Conservation (phyloP, 495 filamentous ascomycete genomes). For the Terfezia boudieri region DNA sequence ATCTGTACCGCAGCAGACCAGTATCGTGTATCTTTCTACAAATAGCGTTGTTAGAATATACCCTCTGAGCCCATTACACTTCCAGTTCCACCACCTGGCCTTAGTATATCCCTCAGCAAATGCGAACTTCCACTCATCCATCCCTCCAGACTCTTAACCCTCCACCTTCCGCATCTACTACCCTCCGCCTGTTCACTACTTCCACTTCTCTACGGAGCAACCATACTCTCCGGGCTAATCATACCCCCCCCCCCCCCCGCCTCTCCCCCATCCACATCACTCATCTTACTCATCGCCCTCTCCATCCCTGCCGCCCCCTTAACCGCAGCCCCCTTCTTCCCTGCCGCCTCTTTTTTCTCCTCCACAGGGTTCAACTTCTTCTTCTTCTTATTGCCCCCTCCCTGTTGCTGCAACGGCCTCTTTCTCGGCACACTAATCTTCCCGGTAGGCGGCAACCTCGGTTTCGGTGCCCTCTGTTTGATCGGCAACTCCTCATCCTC, state of each 20-base stretch:
- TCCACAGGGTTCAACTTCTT: constrained; percentile 19
- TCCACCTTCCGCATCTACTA: too few relatives aligned
- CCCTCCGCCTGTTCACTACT: too few relatives aligned
- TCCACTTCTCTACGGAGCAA: neutral
- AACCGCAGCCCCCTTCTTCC: constrained; percentile 2
- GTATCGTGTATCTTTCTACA: too few relatives aligned
- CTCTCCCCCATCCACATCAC: constrained; percentile 30
- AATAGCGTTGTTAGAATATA: too few relatives aligned
- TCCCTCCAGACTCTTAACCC: too few relatives aligned
- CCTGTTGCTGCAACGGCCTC: constrained; percentile 54
- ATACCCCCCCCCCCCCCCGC: constrained; percentile 32
- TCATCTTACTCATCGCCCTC: constrained; percentile 14
- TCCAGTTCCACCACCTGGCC: too few relatives aligned
- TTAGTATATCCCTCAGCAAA: too few relatives aligned
- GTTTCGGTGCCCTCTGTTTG: constrained; percentile 78
- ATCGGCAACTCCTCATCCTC: constrained; percentile 89
- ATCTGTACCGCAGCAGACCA: too few relatives aligned
- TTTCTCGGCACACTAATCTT: constrained; percentile 88
- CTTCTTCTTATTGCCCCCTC: constrained; percentile 51
- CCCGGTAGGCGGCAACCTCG: constrained; percentile 79
- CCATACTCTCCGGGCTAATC: constrained; percentile 45
- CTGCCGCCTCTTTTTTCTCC: constrained; percentile 5
- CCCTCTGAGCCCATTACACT: too few relatives aligned
- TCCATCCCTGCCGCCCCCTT: constrained; percentile 1
- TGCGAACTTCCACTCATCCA: too few relatives aligned